phyloP scores from a whole-genome alignment of 371 early-diverging fungal genomes.

The Zychaea mexicana region DNA sequence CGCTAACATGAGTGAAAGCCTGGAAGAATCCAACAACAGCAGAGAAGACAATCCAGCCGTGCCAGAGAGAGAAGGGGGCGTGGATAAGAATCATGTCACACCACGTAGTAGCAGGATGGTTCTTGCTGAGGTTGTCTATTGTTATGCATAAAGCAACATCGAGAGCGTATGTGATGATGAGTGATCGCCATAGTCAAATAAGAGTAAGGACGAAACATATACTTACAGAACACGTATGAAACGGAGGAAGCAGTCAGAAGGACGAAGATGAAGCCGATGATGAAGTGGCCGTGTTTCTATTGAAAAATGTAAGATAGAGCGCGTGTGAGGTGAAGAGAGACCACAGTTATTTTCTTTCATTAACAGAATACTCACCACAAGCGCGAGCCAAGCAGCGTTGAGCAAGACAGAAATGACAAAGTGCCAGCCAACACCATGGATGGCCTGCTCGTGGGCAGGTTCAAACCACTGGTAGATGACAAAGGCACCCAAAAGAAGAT shows the following conservation, averaged over 20 bases:
- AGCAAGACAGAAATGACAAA: slow-evolving; percentile 65
- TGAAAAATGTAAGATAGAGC: too few species aligned
- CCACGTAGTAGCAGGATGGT: slow-evolving; percentile 44
- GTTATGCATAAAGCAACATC: not conserved
- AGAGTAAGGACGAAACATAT: too few species aligned
- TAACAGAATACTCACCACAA: slow-evolving; percentile 58
- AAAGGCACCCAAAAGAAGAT: slow-evolving; percentile 69
- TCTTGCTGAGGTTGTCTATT: slow-evolving; percentile 51
- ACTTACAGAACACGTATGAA: slow-evolving; percentile 53
- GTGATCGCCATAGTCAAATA: too few species aligned
- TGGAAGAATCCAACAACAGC: slow-evolving; percentile 65
- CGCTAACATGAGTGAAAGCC: slow-evolving; percentile 48
- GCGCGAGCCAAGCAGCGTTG: slow-evolving; percentile 60
- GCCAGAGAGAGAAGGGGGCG: slow-evolving; percentile 76
- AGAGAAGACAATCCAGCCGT: slow-evolving; percentile 70
- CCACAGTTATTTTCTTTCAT: too few species aligned
- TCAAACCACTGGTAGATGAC: slow-evolving; percentile 67
- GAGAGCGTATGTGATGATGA: slow-evolving; percentile 4
- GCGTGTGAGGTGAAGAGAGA: not conserved
- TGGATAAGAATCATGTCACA: slow-evolving; percentile 65
- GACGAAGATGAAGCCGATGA: slow-evolving; percentile 50
- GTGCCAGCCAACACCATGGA: slow-evolving; percentile 68
- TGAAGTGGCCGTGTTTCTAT: slow-evolving; percentile 37
- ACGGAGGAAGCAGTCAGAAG: slow-evolving; percentile 52
- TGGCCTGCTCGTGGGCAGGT: slow-evolving; percentile 60